A percentile compares a stretch with the other conserved stretches of the same genome.
Evolutionary conservation across 2,329 filamentous ascomycete species (phyloP).

Genomic region (Microsporum ferrugineum): DNA sequence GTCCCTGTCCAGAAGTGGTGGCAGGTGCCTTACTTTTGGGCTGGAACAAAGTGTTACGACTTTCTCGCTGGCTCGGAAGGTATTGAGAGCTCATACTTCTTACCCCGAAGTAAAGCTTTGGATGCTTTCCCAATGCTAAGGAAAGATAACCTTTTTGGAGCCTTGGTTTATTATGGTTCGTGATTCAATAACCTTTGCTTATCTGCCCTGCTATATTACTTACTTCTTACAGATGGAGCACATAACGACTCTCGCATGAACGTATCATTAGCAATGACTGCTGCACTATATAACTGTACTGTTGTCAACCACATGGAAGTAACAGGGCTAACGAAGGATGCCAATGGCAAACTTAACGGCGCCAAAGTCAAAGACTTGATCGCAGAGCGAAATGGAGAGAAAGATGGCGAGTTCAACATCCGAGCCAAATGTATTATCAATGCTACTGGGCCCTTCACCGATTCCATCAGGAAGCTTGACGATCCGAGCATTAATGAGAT

Average conservation of each 20-base stretch:
- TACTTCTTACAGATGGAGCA: slow-evolving; percentile 53
- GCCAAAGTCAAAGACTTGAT: slow-evolving; percentile 63
- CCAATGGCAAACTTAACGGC: slow-evolving; percentile 59
- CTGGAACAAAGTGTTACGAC: slow-evolving; percentile 68
- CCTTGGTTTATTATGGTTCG: slow-evolving; percentile 71
- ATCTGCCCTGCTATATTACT: slow-evolving; percentile 5
- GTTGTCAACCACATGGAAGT: slow-evolving; percentile 78
- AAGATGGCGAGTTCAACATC: slow-evolving; percentile 54
- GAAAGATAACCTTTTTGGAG: slow-evolving; percentile 64
- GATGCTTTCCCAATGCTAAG: slow-evolving; percentile 85
- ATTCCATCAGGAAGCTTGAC: slow-evolving; percentile 76
- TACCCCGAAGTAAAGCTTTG: slow-evolving; percentile 74
- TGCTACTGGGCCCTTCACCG: slow-evolving; percentile 78
- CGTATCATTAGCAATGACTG: slow-evolving; percentile 75
- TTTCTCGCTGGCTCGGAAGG: slow-evolving; percentile 74
- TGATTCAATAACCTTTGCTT: neutral
- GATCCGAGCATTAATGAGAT: slow-evolving; percentile 62
- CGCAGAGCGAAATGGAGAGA: slow-evolving; percentile 52
- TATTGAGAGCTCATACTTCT: slow-evolving; percentile 74
- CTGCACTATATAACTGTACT: slow-evolving; percentile 73
- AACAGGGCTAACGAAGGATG: slow-evolving; percentile 63
- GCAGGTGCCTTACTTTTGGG: slow-evolving; percentile 66
- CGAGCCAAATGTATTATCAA: slow-evolving; percentile 75
- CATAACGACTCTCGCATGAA: slow-evolving; percentile 94
- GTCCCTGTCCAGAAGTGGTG: slow-evolving; percentile 73